These are phyloP conservation scores for Alloascoidea hylecoeti DNA, from an alignment of 805 yeast species.

Conservation along the genomic window DNA sequence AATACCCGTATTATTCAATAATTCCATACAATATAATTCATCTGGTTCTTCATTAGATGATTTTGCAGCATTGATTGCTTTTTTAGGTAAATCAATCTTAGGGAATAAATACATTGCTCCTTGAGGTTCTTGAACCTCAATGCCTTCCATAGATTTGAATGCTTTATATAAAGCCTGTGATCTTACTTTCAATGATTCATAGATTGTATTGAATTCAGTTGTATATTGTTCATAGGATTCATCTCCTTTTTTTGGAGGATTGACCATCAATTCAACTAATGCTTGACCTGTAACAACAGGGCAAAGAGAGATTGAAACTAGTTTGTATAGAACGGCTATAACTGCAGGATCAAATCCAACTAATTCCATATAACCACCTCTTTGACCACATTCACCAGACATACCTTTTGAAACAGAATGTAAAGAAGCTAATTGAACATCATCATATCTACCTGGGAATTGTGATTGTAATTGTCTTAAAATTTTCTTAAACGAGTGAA, in stretches of 20 bases:
- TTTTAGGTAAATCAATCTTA: conserved; percentile 47
- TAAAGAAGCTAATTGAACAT: conserved; percentile 81
- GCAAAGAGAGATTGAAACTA: conserved; percentile 85
- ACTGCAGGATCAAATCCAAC: conserved; percentile 68
- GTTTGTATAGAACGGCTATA: conserved; percentile 56
- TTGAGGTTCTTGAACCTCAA: conserved; percentile 75
- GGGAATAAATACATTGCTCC: conserved; percentile 99
- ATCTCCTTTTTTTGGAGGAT: conserved; percentile 76
- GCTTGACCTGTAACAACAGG: conserved; percentile 95
- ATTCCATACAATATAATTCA: conserved; percentile 75
- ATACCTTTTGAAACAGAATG: conserved; percentile 98
- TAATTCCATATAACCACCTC: conserved; percentile 97
- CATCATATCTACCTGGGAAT: conserved; percentile 39
- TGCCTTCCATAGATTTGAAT: conserved; percentile 67
- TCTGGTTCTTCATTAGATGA: conserved; percentile 54
- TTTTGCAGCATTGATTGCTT: conserved; percentile 49
- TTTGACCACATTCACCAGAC: conserved; percentile 97
- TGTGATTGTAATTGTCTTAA: conserved; percentile 40
- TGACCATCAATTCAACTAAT: conserved; percentile 80
- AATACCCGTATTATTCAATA: conserved; percentile 81
- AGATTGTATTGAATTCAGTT: conserved; percentile 47
- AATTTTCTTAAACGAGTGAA: conserved; percentile 73
- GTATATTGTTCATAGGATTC: conserved; percentile 57
- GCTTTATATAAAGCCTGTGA: conserved; percentile 54
- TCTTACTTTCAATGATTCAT: conserved; percentile 44